A percentile compares a stretch with the other conserved stretches of the same genome.
Evolutionary conservation across 176 grass and related monocot species (phyloP).

Genomic region (Aegilops umbellulata): DNA sequence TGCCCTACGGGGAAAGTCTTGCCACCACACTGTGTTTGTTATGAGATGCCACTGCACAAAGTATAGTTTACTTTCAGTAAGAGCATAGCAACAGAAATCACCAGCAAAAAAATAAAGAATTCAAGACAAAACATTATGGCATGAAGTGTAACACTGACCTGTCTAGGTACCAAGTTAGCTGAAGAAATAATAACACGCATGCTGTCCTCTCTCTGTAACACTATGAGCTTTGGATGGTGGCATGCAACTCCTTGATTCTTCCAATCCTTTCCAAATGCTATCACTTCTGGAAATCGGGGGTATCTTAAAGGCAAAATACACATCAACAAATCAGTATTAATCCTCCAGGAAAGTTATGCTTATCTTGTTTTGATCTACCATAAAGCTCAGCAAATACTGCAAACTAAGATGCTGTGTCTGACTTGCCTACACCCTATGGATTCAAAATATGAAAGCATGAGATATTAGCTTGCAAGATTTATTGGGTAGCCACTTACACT

Average conservation of each 20-base stretch:
- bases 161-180: conserved; percentile 77
- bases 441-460: not conserved
- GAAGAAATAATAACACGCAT: conserved; percentile 78
- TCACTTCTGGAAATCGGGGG: conserved; percentile 67
- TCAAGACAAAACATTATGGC: conserved; percentile 3
- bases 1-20: conserved; percentile 64
- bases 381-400: not conserved
- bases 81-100: conserved; percentile 11
- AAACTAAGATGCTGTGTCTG: not conserved
- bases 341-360: not conserved
- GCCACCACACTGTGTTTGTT: conserved; percentile 89
- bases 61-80: conserved; percentile 21
- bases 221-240: conserved; percentile 82
- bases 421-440: not conserved
- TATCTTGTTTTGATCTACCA: not conserved
- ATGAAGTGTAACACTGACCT: conserved; percentile 38
- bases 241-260: conserved; percentile 90
- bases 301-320: conserved; percentile 44
- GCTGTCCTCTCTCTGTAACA: conserved; percentile 72
- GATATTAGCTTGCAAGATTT: not conserved
- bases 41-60: conserved; percentile 76
- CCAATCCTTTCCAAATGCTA: conserved; percentile 90
- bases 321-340: conserved; percentile 12
- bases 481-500: conserved; percentile 48
- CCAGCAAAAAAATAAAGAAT: conserved; percentile 28